Percentiles rank a stretch among this genome's conserved stretches.
Evolutionary conservation across 495 filamentous ascomycete genomes (phyloP).

Genomic region (Zalerion maritima): DNA sequence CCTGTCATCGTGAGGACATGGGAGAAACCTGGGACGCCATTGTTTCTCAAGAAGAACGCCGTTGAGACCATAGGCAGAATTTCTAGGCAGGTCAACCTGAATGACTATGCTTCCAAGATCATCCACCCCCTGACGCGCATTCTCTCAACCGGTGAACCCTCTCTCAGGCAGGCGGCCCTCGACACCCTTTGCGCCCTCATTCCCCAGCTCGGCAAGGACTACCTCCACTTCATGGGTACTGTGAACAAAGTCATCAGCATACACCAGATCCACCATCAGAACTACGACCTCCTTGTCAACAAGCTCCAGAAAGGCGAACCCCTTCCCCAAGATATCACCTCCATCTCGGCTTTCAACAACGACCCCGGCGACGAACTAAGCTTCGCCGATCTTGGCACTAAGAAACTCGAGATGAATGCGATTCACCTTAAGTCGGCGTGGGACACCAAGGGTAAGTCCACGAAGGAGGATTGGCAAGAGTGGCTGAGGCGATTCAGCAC

Average conservation of each 20-base stretch:
- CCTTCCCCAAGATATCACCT: slow-evolving; percentile 83
- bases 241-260: slow-evolving; percentile 63
- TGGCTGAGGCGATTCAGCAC: slow-evolving; percentile 96
- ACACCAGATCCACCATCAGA: slow-evolving; percentile 63
- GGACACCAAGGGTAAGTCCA: slow-evolving; percentile 92
- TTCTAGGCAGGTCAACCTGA: slow-evolving; percentile 94
- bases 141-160: slow-evolving; percentile 53
- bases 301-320: slow-evolving; percentile 91
- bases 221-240: slow-evolving; percentile 79
- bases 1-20: slow-evolving; percentile 89
- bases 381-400: slow-evolving; percentile 69
- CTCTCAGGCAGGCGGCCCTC: slow-evolving; percentile 67
- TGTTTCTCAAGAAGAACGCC: slow-evolving; percentile 64
- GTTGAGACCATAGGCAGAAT: slow-evolving; percentile 91
- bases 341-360: slow-evolving; percentile 70
- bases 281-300: slow-evolving; percentile 78
- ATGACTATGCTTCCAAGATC: slow-evolving; percentile 89
- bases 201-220: slow-evolving; percentile 89
- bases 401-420: slow-evolving; percentile 91
- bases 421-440: slow-evolving; percentile 95
- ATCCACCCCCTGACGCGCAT: slow-evolving; percentile 79
- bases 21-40: slow-evolving; percentile 65
- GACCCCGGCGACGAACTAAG: slow-evolving; percentile 62
- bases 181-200: slow-evolving; percentile 93
- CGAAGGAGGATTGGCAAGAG: slow-evolving; percentile 95